Evolutionary conservation across 495 filamentous ascomycete genomes (phyloP), one percentile per base, ranked within the genome.

Genomic region (Tuber brumale): DNA sequence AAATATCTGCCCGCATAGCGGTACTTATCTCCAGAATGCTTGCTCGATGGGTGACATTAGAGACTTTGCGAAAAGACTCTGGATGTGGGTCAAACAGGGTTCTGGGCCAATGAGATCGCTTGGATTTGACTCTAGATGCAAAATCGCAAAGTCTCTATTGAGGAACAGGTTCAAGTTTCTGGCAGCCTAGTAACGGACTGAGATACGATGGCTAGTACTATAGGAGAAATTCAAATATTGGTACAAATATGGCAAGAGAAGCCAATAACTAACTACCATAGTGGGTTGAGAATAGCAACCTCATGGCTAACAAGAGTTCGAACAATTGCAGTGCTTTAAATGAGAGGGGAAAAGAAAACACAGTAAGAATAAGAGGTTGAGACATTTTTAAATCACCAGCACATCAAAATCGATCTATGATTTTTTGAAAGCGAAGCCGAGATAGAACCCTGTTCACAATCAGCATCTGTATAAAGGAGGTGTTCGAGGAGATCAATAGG

Each of bases 381-480:
- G 71, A 72, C 16, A 19, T 42, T 35, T 71, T 61, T 51, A 75
- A 69, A 31, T 66, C 57, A 35, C 27, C 27, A 31, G 57, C 57
- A 19, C 57, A 18, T 35, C 27, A 19, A 66, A n/a, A 16, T 16
- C 9, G 35, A 23, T 31, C 73, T 82, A 82, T 41, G 75, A 72
- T 72, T 83, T 83, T 72, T 70, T 83, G 45, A 83, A 83, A 9
- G 81, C 77, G 48, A 83, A 83, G n/a, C 79, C 82, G 1, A 83
- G 51, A 75, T 83, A 83, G 23, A 83, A 74, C 19, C 82, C 80
- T 78, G 51, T 45, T 37, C 42, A 35, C 44, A 23, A 44, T 48
- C 3, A 23, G 42, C 45, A 48, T 77, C 72, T 42, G 66, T 44
- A 35, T 72, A 37, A 66, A 66, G 12, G 31, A 35, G 57, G n/a